These are phyloP conservation scores for Suhomyces kilbournensis DNA, from an alignment of 805 yeast genomes.

Conservation along the genomic window DNA sequence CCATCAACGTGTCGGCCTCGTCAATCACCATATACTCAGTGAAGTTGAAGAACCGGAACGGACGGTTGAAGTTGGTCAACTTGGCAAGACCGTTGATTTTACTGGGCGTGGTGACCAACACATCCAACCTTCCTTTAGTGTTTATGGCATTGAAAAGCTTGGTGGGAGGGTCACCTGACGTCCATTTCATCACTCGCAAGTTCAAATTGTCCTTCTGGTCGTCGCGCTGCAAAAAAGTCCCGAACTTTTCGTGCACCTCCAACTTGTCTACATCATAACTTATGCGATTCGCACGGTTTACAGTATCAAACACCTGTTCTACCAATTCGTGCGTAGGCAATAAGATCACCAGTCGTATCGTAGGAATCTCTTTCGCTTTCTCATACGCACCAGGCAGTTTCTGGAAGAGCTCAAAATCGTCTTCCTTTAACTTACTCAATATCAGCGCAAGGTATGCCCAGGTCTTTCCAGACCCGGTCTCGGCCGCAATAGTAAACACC, in stretches of 20 bases:
- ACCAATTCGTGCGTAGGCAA: conserved; percentile 90
- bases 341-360: conserved; percentile 67
- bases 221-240: conserved; percentile 20
- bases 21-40: conserved; percentile 72
- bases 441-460: conserved; percentile 85
- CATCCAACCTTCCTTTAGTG: conserved; percentile 55
- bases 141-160: conserved; percentile 48
- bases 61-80: conserved; percentile 28
- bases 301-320: conserved; percentile 63
- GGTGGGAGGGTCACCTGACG: conserved; percentile 52
- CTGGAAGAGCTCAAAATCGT: conserved; percentile 35
- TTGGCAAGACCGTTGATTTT: conserved; percentile 50
- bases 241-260: conserved; percentile 17
- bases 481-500: conserved; percentile 84
- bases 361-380: conserved; percentile 24
- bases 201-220: conserved; percentile 30
- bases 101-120: conserved; percentile 83
- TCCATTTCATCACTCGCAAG: conserved; percentile 57
- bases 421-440: conserved; percentile 62
- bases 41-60: conserved; percentile 37
- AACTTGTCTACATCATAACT: conserved; percentile 20
- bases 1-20: conserved; percentile 93
- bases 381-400: conserved; percentile 17
- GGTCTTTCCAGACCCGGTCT: conserved; percentile 96
- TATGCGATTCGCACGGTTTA: conserved; percentile 27